Evolutionary conservation across 2,329 filamentous ascomycete genomes (phyloP).

Genomic region (Hirsutella thompsonii): DNA sequence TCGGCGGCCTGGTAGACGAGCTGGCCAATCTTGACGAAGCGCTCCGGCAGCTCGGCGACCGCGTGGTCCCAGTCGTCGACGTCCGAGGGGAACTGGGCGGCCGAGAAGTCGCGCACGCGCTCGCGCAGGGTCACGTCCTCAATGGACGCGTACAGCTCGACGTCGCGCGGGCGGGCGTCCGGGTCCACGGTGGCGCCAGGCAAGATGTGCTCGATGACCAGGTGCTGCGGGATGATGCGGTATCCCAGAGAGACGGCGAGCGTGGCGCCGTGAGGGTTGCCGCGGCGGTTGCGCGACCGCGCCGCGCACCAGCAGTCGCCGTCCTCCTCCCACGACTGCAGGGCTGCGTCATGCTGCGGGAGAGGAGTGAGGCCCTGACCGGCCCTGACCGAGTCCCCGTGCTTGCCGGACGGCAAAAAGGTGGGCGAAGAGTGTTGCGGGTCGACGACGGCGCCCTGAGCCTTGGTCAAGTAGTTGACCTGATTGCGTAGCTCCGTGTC

Average conservation of each 20-base stretch:
- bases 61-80: conserved; percentile 17
- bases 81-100: conserved; percentile 25
- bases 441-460: conserved; percentile 55
- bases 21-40: conserved; percentile 43
- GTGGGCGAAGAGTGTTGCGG: conserved; percentile 44
- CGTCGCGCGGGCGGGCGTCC: conserved; percentile 47
- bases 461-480: conserved; percentile 62
- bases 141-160: conserved; percentile 58
- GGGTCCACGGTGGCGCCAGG: conserved; percentile 48
- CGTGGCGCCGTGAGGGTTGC: conserved; percentile 40
- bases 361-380: conserved; percentile 10
- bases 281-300: conserved; percentile 22
- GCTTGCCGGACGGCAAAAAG: conserved; percentile 22
- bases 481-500: conserved; percentile 32
- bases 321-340: conserved; percentile 59
- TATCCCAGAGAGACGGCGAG: conserved; percentile 50
- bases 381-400: conserved; percentile 4
- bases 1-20: conserved; percentile 38
- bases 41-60: conserved; percentile 13
- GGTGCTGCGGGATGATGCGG: conserved; percentile 49
- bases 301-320: conserved; percentile 82
- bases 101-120: conserved; percentile 29
- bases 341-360: conserved; percentile 36
- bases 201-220: conserved; percentile 62
- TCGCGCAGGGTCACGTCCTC: conserved; percentile 28